Percentiles rank a stretch among this genome's conserved stretches.
Evolutionary conservation across 1,139 yeast genomes (phyloP).

Genomic region (Taiozyma onychis): DNA sequence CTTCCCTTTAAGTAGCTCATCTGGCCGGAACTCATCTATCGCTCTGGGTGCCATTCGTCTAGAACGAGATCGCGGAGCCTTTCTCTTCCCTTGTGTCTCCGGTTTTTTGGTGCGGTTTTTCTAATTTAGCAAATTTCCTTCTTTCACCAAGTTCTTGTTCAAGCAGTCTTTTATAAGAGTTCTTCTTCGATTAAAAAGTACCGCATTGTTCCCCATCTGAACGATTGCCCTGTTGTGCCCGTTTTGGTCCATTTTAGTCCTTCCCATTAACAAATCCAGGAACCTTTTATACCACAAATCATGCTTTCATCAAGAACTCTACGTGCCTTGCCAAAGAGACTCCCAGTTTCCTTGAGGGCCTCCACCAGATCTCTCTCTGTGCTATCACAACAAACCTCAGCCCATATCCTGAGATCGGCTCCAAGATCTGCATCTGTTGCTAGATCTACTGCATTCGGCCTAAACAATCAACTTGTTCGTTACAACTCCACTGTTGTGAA

Average conservation of each 20-base stretch:
- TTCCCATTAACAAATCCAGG: background rate
- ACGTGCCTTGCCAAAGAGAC: constrained; percentile 14
- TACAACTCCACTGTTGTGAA: constrained; percentile 49
- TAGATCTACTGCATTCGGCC: constrained; percentile 1
- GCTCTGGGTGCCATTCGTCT: background rate
- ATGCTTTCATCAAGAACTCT: constrained; percentile 22
- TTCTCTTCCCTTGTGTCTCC: background rate
- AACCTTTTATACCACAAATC: background rate
- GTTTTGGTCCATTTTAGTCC: background rate
- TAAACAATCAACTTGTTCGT: constrained; percentile 12
- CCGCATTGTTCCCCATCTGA: background rate
- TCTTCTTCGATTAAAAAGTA: background rate
- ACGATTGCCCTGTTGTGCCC: background rate
- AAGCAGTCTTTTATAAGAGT: background rate
- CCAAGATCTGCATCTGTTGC: constrained; percentile 1
- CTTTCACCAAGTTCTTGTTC: background rate
- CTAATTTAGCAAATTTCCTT: background rate
- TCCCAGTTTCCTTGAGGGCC: constrained; percentile 9
- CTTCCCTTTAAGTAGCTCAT: background rate
- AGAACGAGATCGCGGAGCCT: background rate
- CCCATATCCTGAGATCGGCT: background rate
- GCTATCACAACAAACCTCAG: constrained; percentile 2
- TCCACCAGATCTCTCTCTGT: constrained; percentile 14
- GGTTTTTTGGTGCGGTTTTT: background rate
- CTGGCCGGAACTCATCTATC: constrained; percentile 1